Evolutionary conservation across 352 stramenopile species (phyloP).

Genomic region (Globisporangium nunn): DNA sequence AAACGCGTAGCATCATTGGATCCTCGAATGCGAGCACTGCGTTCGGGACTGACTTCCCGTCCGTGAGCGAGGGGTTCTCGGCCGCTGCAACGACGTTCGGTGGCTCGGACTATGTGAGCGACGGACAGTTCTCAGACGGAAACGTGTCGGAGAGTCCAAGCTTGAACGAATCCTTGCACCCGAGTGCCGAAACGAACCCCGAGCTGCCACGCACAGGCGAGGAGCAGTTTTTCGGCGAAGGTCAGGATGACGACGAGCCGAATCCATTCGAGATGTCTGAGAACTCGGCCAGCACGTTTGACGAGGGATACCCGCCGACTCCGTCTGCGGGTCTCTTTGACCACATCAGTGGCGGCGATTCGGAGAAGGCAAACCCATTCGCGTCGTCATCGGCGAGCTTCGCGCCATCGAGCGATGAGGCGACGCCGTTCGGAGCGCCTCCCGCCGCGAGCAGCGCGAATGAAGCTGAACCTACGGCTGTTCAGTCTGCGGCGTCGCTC

Average conservation of each 20-base stretch:
- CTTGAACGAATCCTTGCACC: conserved; percentile 37
- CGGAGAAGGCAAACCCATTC: conserved; percentile 39
- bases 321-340: conserved; percentile 17
- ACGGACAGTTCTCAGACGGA: conserved; percentile 47
- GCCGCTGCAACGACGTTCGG: conserved; percentile 52
- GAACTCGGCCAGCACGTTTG: conserved; percentile 23
- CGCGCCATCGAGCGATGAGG: conserved; percentile 11
- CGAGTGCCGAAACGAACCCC: conserved; percentile 27
- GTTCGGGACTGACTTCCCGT: conserved; percentile 68
- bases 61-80: conserved; percentile 65
- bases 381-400: conserved; percentile 25
- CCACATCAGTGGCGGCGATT: conserved; percentile 10
- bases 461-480: conserved; percentile 3
- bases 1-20: conserved; percentile 63
- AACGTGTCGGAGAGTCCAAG: conserved; percentile 52
- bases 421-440: conserved; percentile 8
- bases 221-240: conserved; percentile 27
- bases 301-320: conserved; percentile 8
- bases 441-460: conserved; percentile 5
- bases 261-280: conserved; percentile 21
- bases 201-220: conserved; percentile 27
- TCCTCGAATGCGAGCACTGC: conserved; percentile 72
- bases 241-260: conserved; percentile 8
- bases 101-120: conserved; percentile 50
- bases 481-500: conserved; percentile 46